Base-by-base conservation (phyloP, 345 rosid species). In the Mangifera indica region DNA sequence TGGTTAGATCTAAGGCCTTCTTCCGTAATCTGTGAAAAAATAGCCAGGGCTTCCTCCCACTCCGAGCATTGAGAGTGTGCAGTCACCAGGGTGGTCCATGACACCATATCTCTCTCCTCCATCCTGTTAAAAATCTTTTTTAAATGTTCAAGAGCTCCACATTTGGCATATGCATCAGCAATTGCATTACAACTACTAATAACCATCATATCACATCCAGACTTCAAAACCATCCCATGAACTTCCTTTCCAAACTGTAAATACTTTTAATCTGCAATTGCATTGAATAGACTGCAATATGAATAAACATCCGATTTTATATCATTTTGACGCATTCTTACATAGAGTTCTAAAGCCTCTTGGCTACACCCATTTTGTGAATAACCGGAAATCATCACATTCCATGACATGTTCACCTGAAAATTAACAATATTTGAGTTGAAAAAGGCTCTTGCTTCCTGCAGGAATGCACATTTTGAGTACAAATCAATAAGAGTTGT, bases 401-500 rank as follows among this genome's bases (percentile, higher is more conserved):
- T 85, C 84, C 84, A 85, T 6, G 83, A 84, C 65, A 78, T 26
- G 42, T 76, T 80, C 14, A 2, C 63, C 74, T 42, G 29, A 20
- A 76, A 74, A 42, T 57, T 61, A 24, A 45, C 56, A 62, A 78
- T 72, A 63, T 75, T 72, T 2, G 67, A 46, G 64, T 82, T 77
- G 26, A 85, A 80, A 64, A 80, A 60, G 20, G 72, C 54, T 55
- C 46, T 70, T 68, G 83, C 84, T 72, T 80, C 80, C 59, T 14
- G 3, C 10, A 80, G 29, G 51, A 80, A 78, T 37, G 77, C 81
- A 67, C 80, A 85, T 72, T 72, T 80, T 4, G 83, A 73, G 69
- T 80, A 74, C 88, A 85, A 80, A 74, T 82, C 84, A 59, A 85
- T 82, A 46, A 85, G 69, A 64, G 84, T 80, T 61, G 84, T 85